Percentiles rank a stretch among this genome's conserved stretches.
phyloP scores from a whole-genome alignment of 1,284 basidiomycete species.

The Ganoderma lingzhi region DNA sequence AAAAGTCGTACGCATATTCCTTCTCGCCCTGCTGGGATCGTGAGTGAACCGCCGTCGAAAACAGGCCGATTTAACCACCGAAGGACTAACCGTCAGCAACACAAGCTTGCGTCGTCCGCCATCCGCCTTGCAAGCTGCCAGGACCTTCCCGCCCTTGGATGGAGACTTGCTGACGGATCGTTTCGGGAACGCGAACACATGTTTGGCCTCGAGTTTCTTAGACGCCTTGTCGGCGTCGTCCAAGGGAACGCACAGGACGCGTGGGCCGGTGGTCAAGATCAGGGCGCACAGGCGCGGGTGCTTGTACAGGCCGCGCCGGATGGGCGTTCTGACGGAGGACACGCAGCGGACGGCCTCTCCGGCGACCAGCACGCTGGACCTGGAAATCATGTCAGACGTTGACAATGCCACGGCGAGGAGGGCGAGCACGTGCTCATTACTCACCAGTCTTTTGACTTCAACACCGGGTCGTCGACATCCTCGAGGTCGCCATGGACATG shows the following conservation, averaged over 20 bases:
- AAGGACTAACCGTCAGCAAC: constrained; percentile 19
- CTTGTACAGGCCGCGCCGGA: constrained; percentile 26
- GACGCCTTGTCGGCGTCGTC: constrained; percentile 18
- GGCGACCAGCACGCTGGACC: constrained; percentile 22
- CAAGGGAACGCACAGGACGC: constrained; percentile 24
- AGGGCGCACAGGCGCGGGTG: constrained; percentile 25
- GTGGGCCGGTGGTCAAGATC: constrained; percentile 23
- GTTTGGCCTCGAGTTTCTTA: constrained; percentile 23
- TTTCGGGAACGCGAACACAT: constrained; percentile 12
- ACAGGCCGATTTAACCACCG: not conserved
- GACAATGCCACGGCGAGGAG: not conserved
- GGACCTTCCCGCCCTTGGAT: constrained; percentile 7
- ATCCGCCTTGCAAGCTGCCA: constrained; percentile 6
- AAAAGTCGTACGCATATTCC: constrained; percentile 23
- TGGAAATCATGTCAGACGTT: constrained; percentile 1
- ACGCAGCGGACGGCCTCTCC: constrained; percentile 20
- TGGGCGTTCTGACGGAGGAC: constrained; percentile 14
- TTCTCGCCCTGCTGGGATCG: constrained; percentile 18
- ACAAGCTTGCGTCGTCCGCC: constrained; percentile 11
- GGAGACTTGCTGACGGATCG: not conserved
- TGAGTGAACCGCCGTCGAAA: not conserved
- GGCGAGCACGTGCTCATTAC: not conserved
- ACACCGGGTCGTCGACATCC: constrained; percentile 14
- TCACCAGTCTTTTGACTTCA: constrained; percentile 26
- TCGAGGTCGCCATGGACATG: not conserved